Percentiles rank a stretch among this genome's conserved stretches.
These are phyloP conservation scores for Colletotrichum salicis DNA, from an alignment of 2,329 filamentous ascomycete species.

Conservation along the genomic window DNA sequence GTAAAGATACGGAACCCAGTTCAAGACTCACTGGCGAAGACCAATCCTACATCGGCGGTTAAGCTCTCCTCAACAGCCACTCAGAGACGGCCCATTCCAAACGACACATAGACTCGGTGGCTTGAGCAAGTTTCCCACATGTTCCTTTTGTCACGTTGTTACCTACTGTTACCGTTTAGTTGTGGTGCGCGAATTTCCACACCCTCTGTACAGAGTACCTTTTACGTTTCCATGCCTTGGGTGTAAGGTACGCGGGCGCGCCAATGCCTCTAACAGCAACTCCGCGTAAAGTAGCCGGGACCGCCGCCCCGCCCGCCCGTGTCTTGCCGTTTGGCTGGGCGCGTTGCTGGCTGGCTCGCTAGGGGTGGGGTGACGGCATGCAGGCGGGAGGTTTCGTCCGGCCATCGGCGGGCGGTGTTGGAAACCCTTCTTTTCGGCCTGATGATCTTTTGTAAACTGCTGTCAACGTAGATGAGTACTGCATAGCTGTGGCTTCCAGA, in stretches of 20 bases:
- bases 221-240: background rate
- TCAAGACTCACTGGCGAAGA: too few species aligned
- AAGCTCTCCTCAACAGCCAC: background rate
- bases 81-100: background rate
- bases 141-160: too few species aligned
- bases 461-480: too few species aligned
- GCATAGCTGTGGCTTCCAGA: too few species aligned
- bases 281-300: background rate
- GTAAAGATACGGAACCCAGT: too few species aligned
- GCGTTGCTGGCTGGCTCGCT: background rate
- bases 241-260: background rate
- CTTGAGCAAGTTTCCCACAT: too few species aligned
- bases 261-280: background rate
- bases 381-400: constrained; percentile 6
- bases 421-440: background rate
- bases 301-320: background rate
- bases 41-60: background rate
- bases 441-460: too few species aligned
- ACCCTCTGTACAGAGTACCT: background rate
- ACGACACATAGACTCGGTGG: too few species aligned
- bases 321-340: background rate
- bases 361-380: background rate
- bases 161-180: background rate
- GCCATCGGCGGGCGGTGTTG: background rate
- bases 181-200: background rate